These are phyloP conservation scores for Astrephomene gubernaculifera DNA, from an alignment of 139 green algal species.

Conservation along the genomic window DNA sequence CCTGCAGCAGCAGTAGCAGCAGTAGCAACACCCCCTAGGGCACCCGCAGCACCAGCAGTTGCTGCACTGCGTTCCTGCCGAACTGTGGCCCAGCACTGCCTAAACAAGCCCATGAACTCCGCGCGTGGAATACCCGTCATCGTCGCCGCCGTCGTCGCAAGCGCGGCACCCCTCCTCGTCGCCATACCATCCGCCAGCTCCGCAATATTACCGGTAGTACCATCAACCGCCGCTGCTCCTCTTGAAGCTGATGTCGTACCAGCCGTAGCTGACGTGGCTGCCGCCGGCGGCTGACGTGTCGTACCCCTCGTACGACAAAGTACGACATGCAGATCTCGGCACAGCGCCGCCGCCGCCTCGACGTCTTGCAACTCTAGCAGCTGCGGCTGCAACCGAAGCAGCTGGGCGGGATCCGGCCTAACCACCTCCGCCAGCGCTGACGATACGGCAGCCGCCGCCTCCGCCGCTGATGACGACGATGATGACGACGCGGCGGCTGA, in stretches of 20 bases:
- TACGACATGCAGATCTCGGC: neutral
- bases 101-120: constrained; percentile 1
- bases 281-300: neutral
- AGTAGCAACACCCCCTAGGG: neutral
- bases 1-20: neutral
- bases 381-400: constrained; percentile 10
- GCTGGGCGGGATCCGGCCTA: neutral
- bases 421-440: neutral
- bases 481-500: too few relatives aligned
- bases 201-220: neutral
- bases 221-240: neutral
- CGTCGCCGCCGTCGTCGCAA: neutral
- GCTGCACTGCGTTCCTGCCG: neutral
- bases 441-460: neutral
- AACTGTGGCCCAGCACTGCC: neutral
- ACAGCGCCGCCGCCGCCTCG: constrained; percentile 28
- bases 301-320: neutral
- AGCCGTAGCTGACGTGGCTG: neutral
- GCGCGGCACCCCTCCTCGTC: neutral
- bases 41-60: neutral
- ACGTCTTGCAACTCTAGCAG: constrained; percentile 2
- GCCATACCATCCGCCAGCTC: neutral
- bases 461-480: too few relatives aligned
- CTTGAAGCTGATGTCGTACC: neutral
- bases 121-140: neutral